These are phyloP conservation scores for Lotus japonicus DNA, from an alignment of 306 rosid species.

Conservation along the genomic window DNA sequence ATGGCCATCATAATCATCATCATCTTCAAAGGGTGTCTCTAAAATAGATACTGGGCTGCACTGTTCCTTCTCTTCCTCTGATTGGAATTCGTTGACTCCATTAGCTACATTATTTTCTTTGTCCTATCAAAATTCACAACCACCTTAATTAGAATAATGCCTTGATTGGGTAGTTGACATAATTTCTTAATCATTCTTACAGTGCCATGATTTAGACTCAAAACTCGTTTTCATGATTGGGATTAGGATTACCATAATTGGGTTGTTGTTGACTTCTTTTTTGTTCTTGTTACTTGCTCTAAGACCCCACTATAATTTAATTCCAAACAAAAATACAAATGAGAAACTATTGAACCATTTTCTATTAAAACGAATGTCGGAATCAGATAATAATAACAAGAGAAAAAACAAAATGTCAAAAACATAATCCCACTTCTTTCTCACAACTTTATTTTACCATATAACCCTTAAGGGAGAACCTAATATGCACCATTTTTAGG, in stretches of 20 bases:
- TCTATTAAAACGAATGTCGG: constrained; percentile 25
- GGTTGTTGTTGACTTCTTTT: constrained; percentile 28
- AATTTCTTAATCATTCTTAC: constrained; percentile 14
- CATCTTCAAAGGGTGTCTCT: constrained; percentile 87
- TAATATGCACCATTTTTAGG: too few species aligned
- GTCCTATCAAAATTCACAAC: constrained; percentile 38
- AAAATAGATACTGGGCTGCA: constrained; percentile 88
- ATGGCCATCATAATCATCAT: constrained; percentile 55
- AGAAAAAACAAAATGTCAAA: constrained; percentile 26
- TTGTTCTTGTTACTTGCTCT: constrained; percentile 1
- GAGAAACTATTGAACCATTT: not conserved
- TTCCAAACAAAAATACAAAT: constrained; percentile 17
- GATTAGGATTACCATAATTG: constrained; percentile 17
- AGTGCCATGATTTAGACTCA: constrained; percentile 27
- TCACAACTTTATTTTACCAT: not conserved
- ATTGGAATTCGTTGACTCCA: constrained; percentile 38
- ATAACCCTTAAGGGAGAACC: too few species aligned
- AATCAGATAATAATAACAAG: constrained; percentile 4
- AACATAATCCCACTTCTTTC: not conserved
- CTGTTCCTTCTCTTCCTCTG: constrained; percentile 85
- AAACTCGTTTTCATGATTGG: not conserved
- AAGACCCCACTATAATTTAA: not conserved
- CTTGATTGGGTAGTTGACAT: constrained; percentile 21
- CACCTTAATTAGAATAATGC: constrained; percentile 16
- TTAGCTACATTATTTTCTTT: constrained; percentile 30